These are phyloP conservation scores for Zelopaecilomyces penicillatus DNA, from an alignment of 2,329 filamentous ascomycete species.

Conservation along the genomic window DNA sequence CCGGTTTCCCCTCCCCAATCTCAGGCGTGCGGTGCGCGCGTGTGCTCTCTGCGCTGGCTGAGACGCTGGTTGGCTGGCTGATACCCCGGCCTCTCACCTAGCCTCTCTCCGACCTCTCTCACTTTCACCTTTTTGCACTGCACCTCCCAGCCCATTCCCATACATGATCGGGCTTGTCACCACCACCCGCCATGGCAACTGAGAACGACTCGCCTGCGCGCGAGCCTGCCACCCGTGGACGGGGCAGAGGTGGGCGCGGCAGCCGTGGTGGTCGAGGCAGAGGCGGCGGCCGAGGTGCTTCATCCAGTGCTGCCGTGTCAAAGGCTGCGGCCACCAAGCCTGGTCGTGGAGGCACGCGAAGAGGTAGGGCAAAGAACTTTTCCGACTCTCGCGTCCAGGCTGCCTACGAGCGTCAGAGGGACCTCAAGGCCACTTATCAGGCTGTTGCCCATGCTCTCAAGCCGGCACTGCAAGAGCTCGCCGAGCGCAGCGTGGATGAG, in stretches of 20 bases:
- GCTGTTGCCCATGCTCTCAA: conserved; percentile 55
- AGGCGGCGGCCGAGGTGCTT: conserved; percentile 19
- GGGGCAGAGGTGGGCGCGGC: conserved; percentile 25
- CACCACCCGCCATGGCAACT: conserved; percentile 25
- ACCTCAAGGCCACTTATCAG: conserved; percentile 58
- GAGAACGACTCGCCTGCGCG: conserved; percentile 29
- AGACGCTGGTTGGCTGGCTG: conserved; percentile 8
- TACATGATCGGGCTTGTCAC: conserved; percentile 23
- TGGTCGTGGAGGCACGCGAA: conserved; percentile 30
- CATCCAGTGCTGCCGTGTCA: conserved; percentile 21
- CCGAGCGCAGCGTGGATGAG: conserved; percentile 49
- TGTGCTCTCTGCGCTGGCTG: conserved; percentile 7
- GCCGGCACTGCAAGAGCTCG: conserved; percentile 56
- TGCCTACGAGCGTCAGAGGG: conserved; percentile 54
- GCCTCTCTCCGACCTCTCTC: conserved; percentile 4
- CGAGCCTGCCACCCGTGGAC: conserved; percentile 28
- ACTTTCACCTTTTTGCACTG: neutral
- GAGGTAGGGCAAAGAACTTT: conserved; percentile 49
- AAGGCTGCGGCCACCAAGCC: conserved; percentile 28
- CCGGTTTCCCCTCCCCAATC: conserved; percentile 2
- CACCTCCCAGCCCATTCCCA: conserved; percentile 2
- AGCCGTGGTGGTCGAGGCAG: conserved; percentile 17
- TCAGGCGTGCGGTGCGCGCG: conserved; percentile 5
- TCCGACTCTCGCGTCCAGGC: conserved; percentile 46
- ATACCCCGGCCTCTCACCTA: conserved; percentile 3